Evolutionary conservation across 495 filamentous ascomycete species (phyloP).

Genomic region (Penicillium lividum): DNA sequence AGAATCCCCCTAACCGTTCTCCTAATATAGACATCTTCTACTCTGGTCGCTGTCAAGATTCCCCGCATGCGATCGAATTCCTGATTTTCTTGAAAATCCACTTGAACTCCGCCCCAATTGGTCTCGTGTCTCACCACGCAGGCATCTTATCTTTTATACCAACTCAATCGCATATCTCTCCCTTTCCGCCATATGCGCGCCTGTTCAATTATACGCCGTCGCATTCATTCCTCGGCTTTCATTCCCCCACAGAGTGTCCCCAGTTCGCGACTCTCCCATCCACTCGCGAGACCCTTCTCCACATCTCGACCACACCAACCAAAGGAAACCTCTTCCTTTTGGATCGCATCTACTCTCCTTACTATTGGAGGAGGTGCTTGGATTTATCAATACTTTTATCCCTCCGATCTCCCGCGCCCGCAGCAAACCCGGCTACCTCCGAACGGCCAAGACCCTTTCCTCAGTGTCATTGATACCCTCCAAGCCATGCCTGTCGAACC

Average conservation of each 20-base stretch:
- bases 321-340: slow-evolving; percentile 42
- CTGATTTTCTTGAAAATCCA: slow-evolving; percentile 2
- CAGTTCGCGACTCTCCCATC: slow-evolving; percentile 24
- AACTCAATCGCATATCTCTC: slow-evolving; percentile 4
- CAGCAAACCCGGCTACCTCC: not conserved
- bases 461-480: slow-evolving; percentile 45
- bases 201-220: slow-evolving; percentile 33
- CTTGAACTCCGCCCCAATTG: not conserved
- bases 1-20: no score
- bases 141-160: slow-evolving; percentile 15
- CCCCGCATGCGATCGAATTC: slow-evolving; percentile 5
- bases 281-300: slow-evolving; percentile 30
- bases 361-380: slow-evolving; percentile 38
- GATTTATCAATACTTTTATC: slow-evolving; percentile 36
- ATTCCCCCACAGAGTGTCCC: slow-evolving; percentile 35
- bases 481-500: slow-evolving; percentile 42
- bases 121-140: slow-evolving; percentile 6
- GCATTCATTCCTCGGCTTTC: slow-evolving; percentile 38
- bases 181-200: slow-evolving; percentile 40
- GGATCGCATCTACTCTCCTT: slow-evolving; percentile 40
- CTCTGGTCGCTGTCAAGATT: no score
- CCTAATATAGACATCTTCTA: no score
- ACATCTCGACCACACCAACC: slow-evolving; percentile 29
- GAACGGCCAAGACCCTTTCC: slow-evolving; percentile 30
- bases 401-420: slow-evolving; percentile 10